A percentile compares a stretch with the other conserved stretches of the same genome.
phyloP scores from a whole-genome alignment of 208 protist species.

The Trypanosoma melophagium region DNA sequence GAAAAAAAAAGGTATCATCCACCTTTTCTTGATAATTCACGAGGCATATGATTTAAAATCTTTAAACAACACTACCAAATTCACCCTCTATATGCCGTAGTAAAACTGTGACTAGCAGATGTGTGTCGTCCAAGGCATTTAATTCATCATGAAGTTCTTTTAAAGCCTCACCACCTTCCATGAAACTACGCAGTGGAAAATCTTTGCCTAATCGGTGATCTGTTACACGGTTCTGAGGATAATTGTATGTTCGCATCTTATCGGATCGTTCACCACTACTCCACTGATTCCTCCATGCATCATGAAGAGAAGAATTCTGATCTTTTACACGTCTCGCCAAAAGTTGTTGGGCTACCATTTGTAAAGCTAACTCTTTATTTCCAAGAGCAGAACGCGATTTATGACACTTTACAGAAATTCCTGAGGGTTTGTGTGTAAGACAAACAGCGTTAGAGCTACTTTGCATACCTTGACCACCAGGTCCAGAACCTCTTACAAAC shows the following conservation, averaged over 20 bases:
- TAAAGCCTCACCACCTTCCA: conserved; percentile 69
- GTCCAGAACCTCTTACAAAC: conserved; percentile 85
- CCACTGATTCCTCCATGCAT: conserved; percentile 82
- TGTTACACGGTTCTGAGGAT: conserved; percentile 86
- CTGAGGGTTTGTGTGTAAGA: conserved; percentile 84
- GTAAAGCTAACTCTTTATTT: conserved; percentile 87
- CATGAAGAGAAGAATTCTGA: conserved; percentile 73
- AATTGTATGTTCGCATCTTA: conserved; percentile 92
- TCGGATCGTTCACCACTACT: conserved; percentile 88
- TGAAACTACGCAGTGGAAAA: conserved; percentile 72
- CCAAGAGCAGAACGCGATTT: conserved; percentile 82
- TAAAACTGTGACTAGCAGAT: conserved; percentile 62
- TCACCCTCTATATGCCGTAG: conserved; percentile 75
- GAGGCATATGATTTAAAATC: neutral
- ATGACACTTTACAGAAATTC: conserved; percentile 90
- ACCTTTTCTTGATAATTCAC: neutral
- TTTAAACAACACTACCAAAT: conserved; percentile 48
- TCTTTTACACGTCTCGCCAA: conserved; percentile 58
- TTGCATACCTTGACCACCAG: conserved; percentile 89
- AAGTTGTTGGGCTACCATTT: conserved; percentile 86
- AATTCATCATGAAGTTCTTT: conserved; percentile 76
- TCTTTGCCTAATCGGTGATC: conserved; percentile 89
- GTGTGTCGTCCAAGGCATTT: conserved; percentile 66
- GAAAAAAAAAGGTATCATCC: neutral
- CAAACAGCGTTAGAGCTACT: conserved; percentile 88